These are phyloP conservation scores for Pisolithus orientalis DNA, from an alignment of 768 basidiomycete genomes.

Conservation along the genomic window DNA sequence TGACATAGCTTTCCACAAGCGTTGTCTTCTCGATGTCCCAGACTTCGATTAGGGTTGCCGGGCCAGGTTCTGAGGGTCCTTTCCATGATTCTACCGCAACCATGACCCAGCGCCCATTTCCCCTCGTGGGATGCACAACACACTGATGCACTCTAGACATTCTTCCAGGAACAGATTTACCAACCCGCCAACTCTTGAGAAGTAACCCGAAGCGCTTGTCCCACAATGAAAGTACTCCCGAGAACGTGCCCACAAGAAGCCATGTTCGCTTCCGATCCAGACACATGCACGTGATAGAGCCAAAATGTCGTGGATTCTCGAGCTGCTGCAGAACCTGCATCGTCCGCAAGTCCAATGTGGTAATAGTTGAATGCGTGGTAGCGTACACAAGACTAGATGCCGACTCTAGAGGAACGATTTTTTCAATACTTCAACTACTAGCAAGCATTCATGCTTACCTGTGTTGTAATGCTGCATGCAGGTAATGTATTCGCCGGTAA, in stretches of 20 bases:
- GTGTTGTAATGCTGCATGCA: conserved; percentile 78
- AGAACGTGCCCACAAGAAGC: conserved; percentile 84
- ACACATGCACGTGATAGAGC: conserved; percentile 81
- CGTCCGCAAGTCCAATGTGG: conserved; percentile 76
- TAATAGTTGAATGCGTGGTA: conserved; percentile 74
- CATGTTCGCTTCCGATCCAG: conserved; percentile 81
- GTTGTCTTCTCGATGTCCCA: conserved; percentile 86
- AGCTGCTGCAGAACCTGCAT: conserved; percentile 73
- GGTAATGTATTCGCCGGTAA: conserved; percentile 73
- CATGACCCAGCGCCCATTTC: conserved; percentile 86
- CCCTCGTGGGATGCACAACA: conserved; percentile 78
- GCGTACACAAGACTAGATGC: conserved; percentile 81
- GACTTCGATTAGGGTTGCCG: conserved; percentile 63
- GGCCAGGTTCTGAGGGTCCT: conserved; percentile 32
- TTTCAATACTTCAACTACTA: not conserved
- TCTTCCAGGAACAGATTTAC: conserved; percentile 44
- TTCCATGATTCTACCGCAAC: conserved; percentile 63
- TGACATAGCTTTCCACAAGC: conserved; percentile 76
- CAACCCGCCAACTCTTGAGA: conserved; percentile 83
- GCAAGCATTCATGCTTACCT: conserved; percentile 36
- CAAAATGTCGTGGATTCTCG: conserved; percentile 80
- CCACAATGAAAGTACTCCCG: conserved; percentile 85
- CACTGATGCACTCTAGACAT: conserved; percentile 65
- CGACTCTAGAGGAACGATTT: conserved; percentile 39
- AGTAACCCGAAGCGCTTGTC: conserved; percentile 90